A percentile compares a stretch with the other conserved stretches of the same genome.
Evolutionary conservation across 495 filamentous ascomycete genomes (phyloP).

Genomic region (Penicillium canariense): DNA sequence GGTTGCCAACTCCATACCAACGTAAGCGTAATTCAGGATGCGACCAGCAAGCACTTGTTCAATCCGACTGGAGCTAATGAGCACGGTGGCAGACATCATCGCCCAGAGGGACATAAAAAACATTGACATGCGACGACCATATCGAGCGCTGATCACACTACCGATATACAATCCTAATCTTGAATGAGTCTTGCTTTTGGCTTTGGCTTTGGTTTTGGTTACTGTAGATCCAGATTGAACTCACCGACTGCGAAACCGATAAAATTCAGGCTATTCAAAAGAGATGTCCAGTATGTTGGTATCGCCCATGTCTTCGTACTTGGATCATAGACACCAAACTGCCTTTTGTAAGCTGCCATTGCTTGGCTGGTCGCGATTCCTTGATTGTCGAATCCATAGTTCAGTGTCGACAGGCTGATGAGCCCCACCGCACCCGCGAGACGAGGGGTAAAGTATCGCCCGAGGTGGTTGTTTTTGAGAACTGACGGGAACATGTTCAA

Average conservation of each 20-base stretch:
- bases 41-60: conserved; percentile 33
- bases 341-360: conserved; percentile 28
- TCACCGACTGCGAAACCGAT: conserved; percentile 16
- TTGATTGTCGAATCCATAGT: conserved; percentile 38
- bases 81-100: conserved; percentile 29
- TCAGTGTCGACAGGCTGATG: too few relatives aligned
- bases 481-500: too few relatives aligned
- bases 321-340: conserved; percentile 31
- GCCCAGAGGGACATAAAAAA: conserved; percentile 36
- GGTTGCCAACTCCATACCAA: conserved; percentile 38
- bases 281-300: conserved; percentile 24
- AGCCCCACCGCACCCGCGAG: too few relatives aligned
- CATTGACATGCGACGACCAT: conserved; percentile 34
- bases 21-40: conserved; percentile 33
- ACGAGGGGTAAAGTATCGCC: too few relatives aligned
- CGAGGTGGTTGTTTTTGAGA: too few relatives aligned
- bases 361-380: conserved; percentile 33
- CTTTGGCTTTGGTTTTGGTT: not conserved
- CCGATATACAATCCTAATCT: conserved; percentile 26
- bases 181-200: not conserved
- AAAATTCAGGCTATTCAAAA: conserved; percentile 40
- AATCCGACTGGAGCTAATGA: conserved; percentile 27
- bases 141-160: conserved; percentile 28
- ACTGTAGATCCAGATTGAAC: not conserved
- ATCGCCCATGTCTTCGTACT: conserved; percentile 19